phyloP scores from a whole-genome alignment of 352 stramenopile species.

The Globisporangium recalcitrans region DNA sequence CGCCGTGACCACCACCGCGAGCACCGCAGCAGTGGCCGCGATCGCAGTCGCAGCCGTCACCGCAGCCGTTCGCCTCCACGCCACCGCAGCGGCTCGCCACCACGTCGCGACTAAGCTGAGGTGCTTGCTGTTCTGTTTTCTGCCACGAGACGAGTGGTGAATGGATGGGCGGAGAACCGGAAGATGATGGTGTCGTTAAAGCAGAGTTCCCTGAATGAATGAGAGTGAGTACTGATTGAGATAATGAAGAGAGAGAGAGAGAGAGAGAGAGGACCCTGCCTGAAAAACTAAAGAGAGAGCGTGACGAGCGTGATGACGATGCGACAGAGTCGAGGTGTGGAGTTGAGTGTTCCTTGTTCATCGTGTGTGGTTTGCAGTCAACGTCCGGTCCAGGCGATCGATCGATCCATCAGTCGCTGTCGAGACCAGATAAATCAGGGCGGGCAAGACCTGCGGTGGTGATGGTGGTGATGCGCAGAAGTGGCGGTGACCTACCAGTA shows the following conservation, averaged over 20 bases:
- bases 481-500: not conserved
- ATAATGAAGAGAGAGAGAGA: constrained; percentile 16
- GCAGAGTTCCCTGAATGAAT: constrained; percentile 8
- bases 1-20: constrained; percentile 21
- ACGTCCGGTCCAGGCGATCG: not conserved
- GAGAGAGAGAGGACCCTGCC: constrained; percentile 10
- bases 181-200: not conserved
- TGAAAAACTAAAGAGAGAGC: constrained; percentile 15
- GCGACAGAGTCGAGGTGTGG: constrained; percentile 6
- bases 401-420: not conserved
- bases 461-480: not conserved
- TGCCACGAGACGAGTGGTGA: not conserved
- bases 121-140: constrained; percentile 1
- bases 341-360: constrained; percentile 4
- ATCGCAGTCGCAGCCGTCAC: constrained; percentile 32
- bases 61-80: constrained; percentile 41
- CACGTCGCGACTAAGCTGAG: constrained; percentile 46
- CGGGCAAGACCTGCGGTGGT: not conserved
- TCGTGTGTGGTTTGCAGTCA: constrained; percentile 1
- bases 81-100: constrained; percentile 37
- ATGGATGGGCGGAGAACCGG: not conserved
- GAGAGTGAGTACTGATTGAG: constrained; percentile 16
- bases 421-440: not conserved
- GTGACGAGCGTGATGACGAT: constrained; percentile 12
- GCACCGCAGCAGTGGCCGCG: constrained; percentile 17